A percentile compares a stretch with the other conserved stretches of the same genome.
Conservation (phyloP, 2,329 filamentous ascomycete species). For the Capronia americana region DNA sequence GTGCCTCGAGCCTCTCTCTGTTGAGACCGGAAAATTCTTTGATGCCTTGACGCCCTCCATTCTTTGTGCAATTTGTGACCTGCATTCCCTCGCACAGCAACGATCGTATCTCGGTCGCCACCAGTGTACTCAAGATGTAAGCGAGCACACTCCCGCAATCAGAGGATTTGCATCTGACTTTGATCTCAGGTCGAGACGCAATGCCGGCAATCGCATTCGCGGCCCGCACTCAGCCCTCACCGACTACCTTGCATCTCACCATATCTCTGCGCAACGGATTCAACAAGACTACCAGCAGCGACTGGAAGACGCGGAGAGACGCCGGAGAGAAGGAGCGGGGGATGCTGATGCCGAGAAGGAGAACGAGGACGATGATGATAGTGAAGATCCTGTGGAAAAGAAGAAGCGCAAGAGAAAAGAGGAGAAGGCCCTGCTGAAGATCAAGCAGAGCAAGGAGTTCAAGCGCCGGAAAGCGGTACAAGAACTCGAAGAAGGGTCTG, state of each 20-base stretch:
- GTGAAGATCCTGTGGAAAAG: constrained; percentile 49
- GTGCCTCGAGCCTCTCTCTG: not conserved
- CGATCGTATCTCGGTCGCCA: not conserved
- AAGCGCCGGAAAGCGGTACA: constrained; percentile 55
- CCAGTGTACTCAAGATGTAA: constrained; percentile 1
- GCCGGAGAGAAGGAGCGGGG: constrained; percentile 42
- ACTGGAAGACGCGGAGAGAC: constrained; percentile 55
- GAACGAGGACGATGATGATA: constrained; percentile 42
- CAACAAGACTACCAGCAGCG: constrained; percentile 64
- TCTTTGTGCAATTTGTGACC: not conserved
- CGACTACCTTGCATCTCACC: constrained; percentile 71
- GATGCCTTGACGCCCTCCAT: not conserved
- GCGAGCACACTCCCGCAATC: not conserved
- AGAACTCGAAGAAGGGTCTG: constrained; percentile 47
- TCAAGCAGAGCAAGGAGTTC: constrained; percentile 59
- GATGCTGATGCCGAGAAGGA: constrained; percentile 47
- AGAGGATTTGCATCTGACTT: not conserved
- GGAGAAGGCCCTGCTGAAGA: constrained; percentile 52
- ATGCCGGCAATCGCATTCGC: constrained; percentile 55
- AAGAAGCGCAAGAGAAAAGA: constrained; percentile 65
- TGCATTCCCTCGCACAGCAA: not conserved
- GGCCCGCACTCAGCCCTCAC: constrained; percentile 71
- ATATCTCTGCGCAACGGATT: constrained; percentile 70
- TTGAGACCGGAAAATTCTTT: not conserved
- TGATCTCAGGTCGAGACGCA: constrained; percentile 12